Base-by-base conservation (phyloP, 1,139 yeast genomes). In the Citeromyces hawaiiensis region DNA sequence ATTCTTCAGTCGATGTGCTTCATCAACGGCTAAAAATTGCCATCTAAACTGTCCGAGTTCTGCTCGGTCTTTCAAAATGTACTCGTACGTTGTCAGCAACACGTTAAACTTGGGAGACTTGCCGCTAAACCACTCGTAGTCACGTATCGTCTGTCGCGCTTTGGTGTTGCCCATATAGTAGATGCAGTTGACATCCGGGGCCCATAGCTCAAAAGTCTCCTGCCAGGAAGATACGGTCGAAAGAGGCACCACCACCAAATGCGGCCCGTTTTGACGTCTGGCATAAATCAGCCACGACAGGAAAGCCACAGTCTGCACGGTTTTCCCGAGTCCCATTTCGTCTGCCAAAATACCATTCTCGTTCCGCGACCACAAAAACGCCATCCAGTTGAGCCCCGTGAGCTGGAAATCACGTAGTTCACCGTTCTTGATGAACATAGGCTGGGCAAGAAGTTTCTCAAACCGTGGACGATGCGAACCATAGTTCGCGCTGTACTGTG, bases 371-470 rank as follows among this genome's bases (percentile, higher is more conserved):
- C 98, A 93, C 46, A 93, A 66, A 56, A 87, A 93, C 0, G 98
- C 98, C 98, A 93, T 93, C 99, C 98, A 93, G 60, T 93, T 93
- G 46, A 93, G 70, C 45, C 99, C 99, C 0, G 98, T 91, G 54
- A 93, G 70, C 63, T 93, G 99, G 71, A 93, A 91, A 63, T 93
- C 98, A 56, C 98, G 75, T 47, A 91, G 68, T 57, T 83, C 94
- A 38, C 97, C 96, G 52, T 83, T 82, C 55, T 87, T 87, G 48
- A 93, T 82, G 53, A 81, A 93, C 11, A 79, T 69, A 1, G 99
- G 99, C 61, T 93, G 99, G 42, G 71, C 72, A 23, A 73, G 73
- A 42, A 93, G 67, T 56, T 91, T 91, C 57, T 86, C 96, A 57
- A 91, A 93, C 42, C 79, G 68, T 3, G 99, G 98, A 48, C 99